Evolutionary conservation across 2,329 filamentous ascomycete genomes (phyloP), one percentile per base, ranked within the genome.

Genomic region (Colletotrichum lindemuthianum): DNA sequence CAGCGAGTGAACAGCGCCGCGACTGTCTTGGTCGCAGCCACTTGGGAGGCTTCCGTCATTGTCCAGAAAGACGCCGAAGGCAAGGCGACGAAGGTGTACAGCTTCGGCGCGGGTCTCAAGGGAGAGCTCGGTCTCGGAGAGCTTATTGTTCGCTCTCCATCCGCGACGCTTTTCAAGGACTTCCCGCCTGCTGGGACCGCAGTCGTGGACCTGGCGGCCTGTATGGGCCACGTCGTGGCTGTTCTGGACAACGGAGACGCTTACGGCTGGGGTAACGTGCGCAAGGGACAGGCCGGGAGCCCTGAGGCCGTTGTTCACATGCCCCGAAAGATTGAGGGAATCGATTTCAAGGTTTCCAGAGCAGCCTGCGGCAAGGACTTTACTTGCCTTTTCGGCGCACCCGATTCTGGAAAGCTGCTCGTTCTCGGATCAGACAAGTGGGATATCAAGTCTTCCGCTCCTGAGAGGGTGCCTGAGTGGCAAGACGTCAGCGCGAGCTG

Each of bases 191-290:
- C 69, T 1, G 86, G 78, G 0, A 83, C 84, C 0, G 76, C 81
- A n/a, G 75, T 97, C 4, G 76, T 86, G 1, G 85, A 90, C 63
- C 73, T 97, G 33, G 81, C 89, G 2, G 90, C 92, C 10, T 88
- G 91, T 37, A 91, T 97, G 82, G 88, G 88, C 24, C 96, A 99
- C 73, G 88, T 88, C 0, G 86, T 96, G 13, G 87, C 81, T 2
- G 85, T 97, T 0, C 77, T 97, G 4, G 85, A 85, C 47, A 90
- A 91, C 72, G 95, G 94, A 0, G 84, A 91, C 13, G 89, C 90
- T 2, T 97, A 91, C 74, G 94, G 93, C 2, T 98, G 95, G 95
- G 96, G 96, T 0, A 92, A 88, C 70, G 90, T 91, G 12, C 86
- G 93, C 32, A 96, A 97, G 73, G 92, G 92, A 0, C 95, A 99